Base-by-base conservation (phyloP, 2,329 filamentous ascomycete genomes). In the Phaeophleospora eucalypticola region DNA sequence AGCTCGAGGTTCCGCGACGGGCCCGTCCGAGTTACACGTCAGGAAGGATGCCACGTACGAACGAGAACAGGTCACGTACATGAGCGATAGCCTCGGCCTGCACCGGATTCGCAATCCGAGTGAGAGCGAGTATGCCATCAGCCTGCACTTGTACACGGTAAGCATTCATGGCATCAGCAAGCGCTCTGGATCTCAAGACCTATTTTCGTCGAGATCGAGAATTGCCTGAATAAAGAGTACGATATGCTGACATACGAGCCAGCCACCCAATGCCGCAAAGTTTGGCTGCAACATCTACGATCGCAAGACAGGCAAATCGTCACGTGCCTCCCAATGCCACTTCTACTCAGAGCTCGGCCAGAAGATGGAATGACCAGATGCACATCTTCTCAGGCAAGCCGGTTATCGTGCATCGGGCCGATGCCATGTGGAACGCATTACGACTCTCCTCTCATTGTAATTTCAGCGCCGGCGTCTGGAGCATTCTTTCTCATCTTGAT, bases 81-180 rank as follows among this genome's bases (percentile, higher is more conserved):
- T 96, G 84, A 86, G 87, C 33, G 90, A 95, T 65, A 65, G 89
- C 70, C 81, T 95, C 20, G 90, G 90, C 16, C 75, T 96, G 35
- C 90, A 96, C 70, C 82, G 83, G 44, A 84, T 95, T 49, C 81
- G 79, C 56, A 95, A 95, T 67, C 79, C 80, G 19, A 82, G 86
- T 57, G 69, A 73, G 39, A 43, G 79, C 59, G 80, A 88, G 65
- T 83, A 85, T 63, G 90, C 89, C 55, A 83, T 95, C 40, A 95
- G 89, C 46, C 71, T 96, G 54, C 90, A 96, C 70, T 70, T 65
- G 45, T 65, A 65, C 38, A 65, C 62, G 19, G 79, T 81, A 70
- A 63, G 78, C 70, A 24, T 3, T 16, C 12, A 20, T 15, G 41
- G 19, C 17, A 24, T 45, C 20, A 17, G n/a, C n/a, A n/a, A n/a